phyloP scores from a whole-genome alignment of 2,329 filamentous ascomycete species.

The Fusarium marasasianum region DNA sequence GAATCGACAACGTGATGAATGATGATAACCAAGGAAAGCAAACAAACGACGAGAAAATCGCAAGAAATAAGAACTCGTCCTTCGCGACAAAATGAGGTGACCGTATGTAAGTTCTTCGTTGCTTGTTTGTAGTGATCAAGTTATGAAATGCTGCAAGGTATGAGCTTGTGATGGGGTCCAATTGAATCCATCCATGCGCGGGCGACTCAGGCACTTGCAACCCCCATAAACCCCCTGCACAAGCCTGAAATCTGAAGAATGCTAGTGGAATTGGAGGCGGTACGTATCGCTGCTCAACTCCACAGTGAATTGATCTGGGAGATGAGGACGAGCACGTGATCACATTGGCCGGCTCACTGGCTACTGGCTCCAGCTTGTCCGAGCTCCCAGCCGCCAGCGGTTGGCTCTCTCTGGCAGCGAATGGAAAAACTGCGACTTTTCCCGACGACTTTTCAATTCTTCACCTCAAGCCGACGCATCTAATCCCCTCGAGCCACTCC shows the following conservation, averaged over 20 bases:
- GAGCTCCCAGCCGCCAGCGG: conserved; percentile 47
- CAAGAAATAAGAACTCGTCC: not conserved
- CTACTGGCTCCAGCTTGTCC: conserved; percentile 44
- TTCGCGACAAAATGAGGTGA: not conserved
- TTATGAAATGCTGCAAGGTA: conserved; percentile 14
- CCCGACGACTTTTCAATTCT: conserved; percentile 56
- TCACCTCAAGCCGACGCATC: conserved; percentile 50
- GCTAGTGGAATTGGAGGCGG: conserved; percentile 2
- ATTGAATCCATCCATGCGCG: conserved; percentile 28
- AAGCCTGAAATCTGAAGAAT: conserved; percentile 4
- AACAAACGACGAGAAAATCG: not conserved
- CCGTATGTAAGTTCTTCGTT: conserved; percentile 11
- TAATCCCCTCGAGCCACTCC: conserved; percentile 52
- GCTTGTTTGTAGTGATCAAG: conserved; percentile 23
- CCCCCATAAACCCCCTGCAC: conserved; percentile 19
- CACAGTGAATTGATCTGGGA: conserved; percentile 3
- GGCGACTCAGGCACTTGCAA: conserved; percentile 12
- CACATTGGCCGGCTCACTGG: conserved; percentile 36
- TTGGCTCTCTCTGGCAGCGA: conserved; percentile 35
- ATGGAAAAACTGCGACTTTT: conserved; percentile 60
- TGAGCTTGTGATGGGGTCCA: conserved; percentile 31
- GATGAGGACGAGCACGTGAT: conserved; percentile 39
- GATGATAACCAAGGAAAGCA: not conserved
- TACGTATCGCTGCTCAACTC: conserved; percentile 12
- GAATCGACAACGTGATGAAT: not conserved